These are phyloP conservation scores for Mrakia blollopis DNA, from an alignment of 768 basidiomycete species.

Conservation along the genomic window DNA sequence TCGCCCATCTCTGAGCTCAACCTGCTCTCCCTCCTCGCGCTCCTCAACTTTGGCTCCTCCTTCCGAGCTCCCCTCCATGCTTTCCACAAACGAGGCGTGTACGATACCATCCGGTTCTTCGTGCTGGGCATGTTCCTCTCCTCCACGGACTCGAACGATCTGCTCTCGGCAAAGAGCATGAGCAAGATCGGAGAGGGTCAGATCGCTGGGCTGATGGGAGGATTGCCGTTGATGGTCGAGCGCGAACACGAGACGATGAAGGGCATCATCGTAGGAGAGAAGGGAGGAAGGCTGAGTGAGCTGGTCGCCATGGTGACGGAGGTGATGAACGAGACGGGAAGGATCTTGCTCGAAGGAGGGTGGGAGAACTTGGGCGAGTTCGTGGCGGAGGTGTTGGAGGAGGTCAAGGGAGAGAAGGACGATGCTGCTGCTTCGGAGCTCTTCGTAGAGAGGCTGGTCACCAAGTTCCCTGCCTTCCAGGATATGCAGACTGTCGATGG, in stretches of 20 bases:
- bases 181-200: slow-evolving; percentile 51
- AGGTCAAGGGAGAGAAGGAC: slow-evolving; percentile 48
- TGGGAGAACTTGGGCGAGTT: slow-evolving; percentile 70
- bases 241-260: slow-evolving; percentile 62
- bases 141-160: slow-evolving; percentile 51
- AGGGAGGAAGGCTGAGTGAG: slow-evolving; percentile 68
- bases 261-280: slow-evolving; percentile 67
- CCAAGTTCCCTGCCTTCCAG: slow-evolving; percentile 71
- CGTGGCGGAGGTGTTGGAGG: slow-evolving; percentile 62
- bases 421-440: slow-evolving; percentile 51
- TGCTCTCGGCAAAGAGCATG: slow-evolving; percentile 67
- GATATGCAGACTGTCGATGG: slow-evolving; percentile 68
- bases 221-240: slow-evolving; percentile 63
- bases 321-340: slow-evolving; percentile 68
- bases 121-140: slow-evolving; percentile 65
- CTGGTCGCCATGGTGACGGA: slow-evolving; percentile 62
- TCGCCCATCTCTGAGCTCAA: slow-evolving; percentile 71
- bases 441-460: slow-evolving; percentile 64
- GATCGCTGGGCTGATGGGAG: slow-evolving; percentile 66
- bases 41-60: slow-evolving; percentile 79
- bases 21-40: slow-evolving; percentile 66
- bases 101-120: slow-evolving; percentile 73
- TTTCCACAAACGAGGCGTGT: slow-evolving; percentile 71
- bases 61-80: slow-evolving; percentile 69
- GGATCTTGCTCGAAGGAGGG: slow-evolving; percentile 56